Evolutionary conservation across 495 filamentous ascomycete genomes (phyloP).

Genomic region (Pseudomonodictys pantanalensis): DNA sequence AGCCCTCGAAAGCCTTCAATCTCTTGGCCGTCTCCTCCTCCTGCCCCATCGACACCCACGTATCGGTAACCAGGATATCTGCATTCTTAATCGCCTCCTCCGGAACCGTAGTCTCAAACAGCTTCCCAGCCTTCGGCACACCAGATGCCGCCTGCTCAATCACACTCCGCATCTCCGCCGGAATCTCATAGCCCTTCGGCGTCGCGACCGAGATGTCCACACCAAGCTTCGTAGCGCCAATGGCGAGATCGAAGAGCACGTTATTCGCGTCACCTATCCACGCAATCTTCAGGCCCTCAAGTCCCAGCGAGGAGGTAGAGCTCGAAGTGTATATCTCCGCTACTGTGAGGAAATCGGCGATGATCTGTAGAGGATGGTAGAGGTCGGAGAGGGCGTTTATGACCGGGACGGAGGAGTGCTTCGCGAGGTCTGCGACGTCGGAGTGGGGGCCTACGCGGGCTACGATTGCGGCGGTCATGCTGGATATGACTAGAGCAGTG

Average conservation of each 20-base stretch:
- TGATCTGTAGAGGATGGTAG: slow-evolving; percentile 87
- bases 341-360: slow-evolving; percentile 91
- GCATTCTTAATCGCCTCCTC: slow-evolving; percentile 87
- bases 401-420: slow-evolving; percentile 80
- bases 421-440: slow-evolving; percentile 74
- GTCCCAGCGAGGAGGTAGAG: slow-evolving; percentile 53
- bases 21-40: slow-evolving; percentile 75
- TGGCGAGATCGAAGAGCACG: slow-evolving; percentile 88
- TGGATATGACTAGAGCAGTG: slow-evolving; percentile 82
- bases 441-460: slow-evolving; percentile 82
- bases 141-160: slow-evolving; percentile 61
- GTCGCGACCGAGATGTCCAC: slow-evolving; percentile 83
- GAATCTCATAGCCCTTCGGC: slow-evolving; percentile 77
- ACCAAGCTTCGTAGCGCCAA: slow-evolving; percentile 79
- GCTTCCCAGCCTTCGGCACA: slow-evolving; percentile 57
- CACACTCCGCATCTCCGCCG: slow-evolving; percentile 62
- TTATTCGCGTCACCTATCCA: slow-evolving; percentile 98
- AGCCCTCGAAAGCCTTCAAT: slow-evolving; percentile 79
- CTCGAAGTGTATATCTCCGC: slow-evolving; percentile 65
- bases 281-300: slow-evolving; percentile 82
- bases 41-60: slow-evolving; percentile 97
- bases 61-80: slow-evolving; percentile 90
- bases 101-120: slow-evolving; percentile 72
- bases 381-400: slow-evolving; percentile 90
- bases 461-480: slow-evolving; percentile 87